Conservation (phyloP, 345 rosid species). For the Syzygium aqueum region DNA sequence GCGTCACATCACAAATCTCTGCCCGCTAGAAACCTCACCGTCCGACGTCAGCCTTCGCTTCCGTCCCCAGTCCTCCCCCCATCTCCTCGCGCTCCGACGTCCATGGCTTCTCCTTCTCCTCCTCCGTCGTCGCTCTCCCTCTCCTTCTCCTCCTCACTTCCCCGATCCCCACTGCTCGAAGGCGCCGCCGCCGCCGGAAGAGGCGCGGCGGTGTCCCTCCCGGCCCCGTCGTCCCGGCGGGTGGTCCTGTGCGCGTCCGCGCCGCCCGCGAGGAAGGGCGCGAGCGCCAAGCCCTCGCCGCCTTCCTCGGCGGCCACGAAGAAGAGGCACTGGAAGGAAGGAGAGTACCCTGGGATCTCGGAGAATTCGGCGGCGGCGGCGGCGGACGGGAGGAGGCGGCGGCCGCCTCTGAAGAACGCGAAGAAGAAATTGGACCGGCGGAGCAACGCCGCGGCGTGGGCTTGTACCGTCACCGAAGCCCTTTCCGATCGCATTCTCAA, state of each 20-base stretch:
- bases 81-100: not conserved
- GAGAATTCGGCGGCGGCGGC: slow-evolving; percentile 12
- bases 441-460: slow-evolving; percentile 69
- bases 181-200: not conserved
- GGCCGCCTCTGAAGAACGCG: slow-evolving; percentile 53
- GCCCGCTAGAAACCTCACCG: not conserved
- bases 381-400: slow-evolving; percentile 15
- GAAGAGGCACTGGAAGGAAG: slow-evolving; percentile 70
- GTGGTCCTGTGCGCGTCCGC: not conserved
- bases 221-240: not conserved
- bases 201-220: not conserved
- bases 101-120: not conserved
- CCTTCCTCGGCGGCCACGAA: slow-evolving; percentile 20
- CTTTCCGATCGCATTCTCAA: slow-evolving; percentile 64
- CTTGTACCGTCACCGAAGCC: slow-evolving; percentile 65
- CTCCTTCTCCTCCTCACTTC: not conserved
- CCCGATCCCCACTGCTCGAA: not conserved
- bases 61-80: not conserved
- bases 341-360: slow-evolving; percentile 66
- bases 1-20: not conserved
- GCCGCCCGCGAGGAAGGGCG: not conserved
- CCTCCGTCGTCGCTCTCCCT: not conserved
- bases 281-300: not conserved
- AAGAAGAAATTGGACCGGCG: slow-evolving; percentile 69
- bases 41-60: not conserved